Percentiles rank a stretch among this genome's conserved stretches.
phyloP scores from a whole-genome alignment of 306 rosid genomes.

The Sindora glabra region DNA sequence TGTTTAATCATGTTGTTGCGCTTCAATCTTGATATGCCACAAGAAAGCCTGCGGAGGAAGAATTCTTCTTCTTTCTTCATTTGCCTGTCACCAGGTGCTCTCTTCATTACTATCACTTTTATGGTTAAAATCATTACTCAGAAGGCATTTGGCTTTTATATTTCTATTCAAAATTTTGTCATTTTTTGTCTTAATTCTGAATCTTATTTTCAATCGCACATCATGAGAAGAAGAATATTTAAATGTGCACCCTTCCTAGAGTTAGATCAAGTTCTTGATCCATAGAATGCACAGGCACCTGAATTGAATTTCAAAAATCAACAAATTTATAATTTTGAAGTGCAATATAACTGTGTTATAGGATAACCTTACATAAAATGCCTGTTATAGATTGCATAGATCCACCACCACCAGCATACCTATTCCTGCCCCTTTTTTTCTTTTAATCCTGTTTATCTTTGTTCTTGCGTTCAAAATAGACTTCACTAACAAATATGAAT shows the following conservation, averaged over 20 bases:
- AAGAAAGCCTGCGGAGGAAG: slow-evolving; percentile 43
- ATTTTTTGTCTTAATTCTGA: not conserved
- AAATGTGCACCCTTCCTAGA: not conserved
- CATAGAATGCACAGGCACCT: not conserved
- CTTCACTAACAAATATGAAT: not conserved
- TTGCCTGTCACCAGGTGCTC: slow-evolving; percentile 32
- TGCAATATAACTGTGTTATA: not conserved
- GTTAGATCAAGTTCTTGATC: not conserved
- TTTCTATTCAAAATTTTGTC: not conserved
- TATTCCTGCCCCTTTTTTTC: not conserved
- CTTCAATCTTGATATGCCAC: slow-evolving; percentile 55
- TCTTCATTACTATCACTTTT: not conserved
- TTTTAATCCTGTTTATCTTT: too few relatives aligned
- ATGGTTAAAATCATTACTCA: not conserved
- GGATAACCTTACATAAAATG: too few relatives aligned
- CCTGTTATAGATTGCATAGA: not conserved
- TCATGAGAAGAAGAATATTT: not conserved
- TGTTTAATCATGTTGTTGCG: slow-evolving; percentile 23
- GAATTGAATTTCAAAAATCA: not conserved
- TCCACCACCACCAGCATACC: not conserved
- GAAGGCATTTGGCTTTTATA: slow-evolving; percentile 3
- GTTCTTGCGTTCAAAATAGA: not conserved
- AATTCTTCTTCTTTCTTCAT: slow-evolving; percentile 58
- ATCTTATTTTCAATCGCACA: not conserved
- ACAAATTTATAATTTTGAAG: not conserved